Evolutionary conservation across 768 basidiomycete species (phyloP), one percentile per base, ranked within the genome.

Genomic region (Leucocoprinus leucothites): DNA sequence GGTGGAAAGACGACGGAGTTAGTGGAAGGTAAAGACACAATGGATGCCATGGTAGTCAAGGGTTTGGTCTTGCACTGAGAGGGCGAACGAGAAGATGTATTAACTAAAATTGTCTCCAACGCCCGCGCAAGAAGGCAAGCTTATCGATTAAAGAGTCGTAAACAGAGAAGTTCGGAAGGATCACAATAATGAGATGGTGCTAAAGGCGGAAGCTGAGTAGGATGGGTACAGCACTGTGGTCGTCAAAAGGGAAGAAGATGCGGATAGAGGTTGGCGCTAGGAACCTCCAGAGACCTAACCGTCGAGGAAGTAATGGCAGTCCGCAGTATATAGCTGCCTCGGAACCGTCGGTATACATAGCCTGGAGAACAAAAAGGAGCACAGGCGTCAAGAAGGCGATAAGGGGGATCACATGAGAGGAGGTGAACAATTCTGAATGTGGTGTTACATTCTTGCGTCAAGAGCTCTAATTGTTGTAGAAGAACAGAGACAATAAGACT

Each of bases 1-100:
- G 69, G 57, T 3, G 81, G 81, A 53, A 71, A 77, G 6, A 74
- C 69, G 9, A 74, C 66, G 16, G 42, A 44, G 62, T 71, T 74
- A 13, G 65, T 58, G 13, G 38, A 28, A 42, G 53, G 54, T n/a
- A 53, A 48, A 46, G 58, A 57, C 54, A 59, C 52, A 22, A 53
- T 25, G 46, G 51, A 58, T 47, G 50, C 56, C 34, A 54, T 46
- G 44, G 55, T 28, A 31, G 53, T 48, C 48, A 57, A 43, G 44
- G 56, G 36, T 52, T 54, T 52, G 38, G 35, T 18, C 7, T 44
- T 26, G 11, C 31, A 21, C 35, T 35, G 35, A 13, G 43, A 36
- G 38, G 24, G 19, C 25, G 25, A 41, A 48, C 24, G 53, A 48
- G 46, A 26, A 28, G 52, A 26, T 31, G 31, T 31, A 48, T 13